These are phyloP conservation scores for Zygotorulaspora danielsina DNA, from an alignment of 805 yeast species.

Conservation along the genomic window DNA sequence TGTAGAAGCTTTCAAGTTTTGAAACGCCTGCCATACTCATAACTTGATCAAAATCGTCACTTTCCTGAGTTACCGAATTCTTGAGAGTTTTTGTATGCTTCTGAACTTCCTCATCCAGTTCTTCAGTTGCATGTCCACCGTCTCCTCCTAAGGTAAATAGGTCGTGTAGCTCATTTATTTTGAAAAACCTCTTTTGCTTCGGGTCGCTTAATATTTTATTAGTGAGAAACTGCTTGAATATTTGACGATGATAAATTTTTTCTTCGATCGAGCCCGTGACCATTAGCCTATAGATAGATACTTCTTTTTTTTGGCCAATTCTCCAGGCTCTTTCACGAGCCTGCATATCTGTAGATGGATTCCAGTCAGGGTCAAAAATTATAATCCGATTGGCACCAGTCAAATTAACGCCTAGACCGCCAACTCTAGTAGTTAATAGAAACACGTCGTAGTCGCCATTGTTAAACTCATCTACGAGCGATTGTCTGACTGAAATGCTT, in stretches of 20 bases:
- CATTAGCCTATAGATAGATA: conserved; percentile 84
- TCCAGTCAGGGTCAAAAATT: conserved; percentile 97
- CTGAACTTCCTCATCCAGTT: conserved; percentile 51
- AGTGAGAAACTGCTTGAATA: conserved; percentile 88
- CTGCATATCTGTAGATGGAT: conserved; percentile 94
- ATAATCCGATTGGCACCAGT: conserved; percentile 95
- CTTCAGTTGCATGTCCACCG: conserved; percentile 39
- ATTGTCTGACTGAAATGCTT: conserved; percentile 69
- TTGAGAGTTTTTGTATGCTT: conserved; percentile 46
- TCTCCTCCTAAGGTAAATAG: conserved; percentile 77
- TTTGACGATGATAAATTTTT: conserved; percentile 93
- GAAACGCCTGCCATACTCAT: conserved; percentile 69
- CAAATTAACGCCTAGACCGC: conserved; percentile 89
- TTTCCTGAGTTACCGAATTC: conserved; percentile 37
- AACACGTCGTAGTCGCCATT: conserved; percentile 59
- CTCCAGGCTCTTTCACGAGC: conserved; percentile 98
- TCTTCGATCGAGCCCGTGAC: conserved; percentile 95
- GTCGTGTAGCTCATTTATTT: conserved; percentile 87
- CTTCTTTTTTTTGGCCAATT: conserved; percentile 89
- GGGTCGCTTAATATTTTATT: conserved; percentile 95
- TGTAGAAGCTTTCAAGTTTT: conserved; percentile 59
- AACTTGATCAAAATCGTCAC: conserved; percentile 66
- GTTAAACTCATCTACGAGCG: conserved; percentile 77
- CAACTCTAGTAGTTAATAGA: conserved; percentile 87
- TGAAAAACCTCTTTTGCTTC: conserved; percentile 87